These are phyloP conservation scores for Serendipita vermifera DNA, from an alignment of 768 basidiomycete species.

Conservation along the genomic window DNA sequence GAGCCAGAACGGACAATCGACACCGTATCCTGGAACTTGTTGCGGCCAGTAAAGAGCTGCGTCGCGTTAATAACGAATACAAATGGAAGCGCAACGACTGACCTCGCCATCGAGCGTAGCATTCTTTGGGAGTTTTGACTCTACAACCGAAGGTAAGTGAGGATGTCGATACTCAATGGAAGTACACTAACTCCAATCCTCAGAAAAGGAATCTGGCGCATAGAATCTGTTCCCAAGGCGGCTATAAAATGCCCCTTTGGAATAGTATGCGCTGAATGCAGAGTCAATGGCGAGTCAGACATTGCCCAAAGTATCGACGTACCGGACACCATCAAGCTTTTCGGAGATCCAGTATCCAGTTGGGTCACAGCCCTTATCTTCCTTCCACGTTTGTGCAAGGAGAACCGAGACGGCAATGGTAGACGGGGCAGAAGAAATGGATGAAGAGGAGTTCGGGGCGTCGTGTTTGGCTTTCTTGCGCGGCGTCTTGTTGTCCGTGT, in stretches of 20 bases:
- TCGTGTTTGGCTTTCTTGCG: constrained; percentile 6
- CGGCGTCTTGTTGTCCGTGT: background rate
- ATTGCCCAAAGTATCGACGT: constrained; percentile 13
- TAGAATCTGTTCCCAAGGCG: constrained; percentile 48
- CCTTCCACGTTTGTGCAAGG: constrained; percentile 45
- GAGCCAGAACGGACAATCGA: constrained; percentile 41
- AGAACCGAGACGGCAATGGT: constrained; percentile 35
- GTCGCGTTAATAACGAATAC: background rate
- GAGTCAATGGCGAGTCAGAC: background rate
- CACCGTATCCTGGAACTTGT: constrained; percentile 44
- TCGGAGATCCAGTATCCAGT: constrained; percentile 51
- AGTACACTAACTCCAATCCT: constrained; percentile 28
- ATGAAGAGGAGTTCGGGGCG: background rate
- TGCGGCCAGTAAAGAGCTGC: constrained; percentile 40
- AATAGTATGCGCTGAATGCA: constrained; percentile 34
- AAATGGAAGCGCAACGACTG: background rate
- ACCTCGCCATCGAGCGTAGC: constrained; percentile 44
- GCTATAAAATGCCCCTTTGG: constrained; percentile 40
- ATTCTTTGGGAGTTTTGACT: constrained; percentile 39
- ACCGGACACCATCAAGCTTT: constrained; percentile 51
- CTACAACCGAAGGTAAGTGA: background rate
- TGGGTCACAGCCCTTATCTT: constrained; percentile 40
- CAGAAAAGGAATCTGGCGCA: constrained; percentile 44
- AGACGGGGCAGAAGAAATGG: background rate
- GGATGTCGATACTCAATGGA: background rate